Evolutionary conservation across 208 protist species (phyloP).

Genomic region (Trypanosoma mega): DNA sequence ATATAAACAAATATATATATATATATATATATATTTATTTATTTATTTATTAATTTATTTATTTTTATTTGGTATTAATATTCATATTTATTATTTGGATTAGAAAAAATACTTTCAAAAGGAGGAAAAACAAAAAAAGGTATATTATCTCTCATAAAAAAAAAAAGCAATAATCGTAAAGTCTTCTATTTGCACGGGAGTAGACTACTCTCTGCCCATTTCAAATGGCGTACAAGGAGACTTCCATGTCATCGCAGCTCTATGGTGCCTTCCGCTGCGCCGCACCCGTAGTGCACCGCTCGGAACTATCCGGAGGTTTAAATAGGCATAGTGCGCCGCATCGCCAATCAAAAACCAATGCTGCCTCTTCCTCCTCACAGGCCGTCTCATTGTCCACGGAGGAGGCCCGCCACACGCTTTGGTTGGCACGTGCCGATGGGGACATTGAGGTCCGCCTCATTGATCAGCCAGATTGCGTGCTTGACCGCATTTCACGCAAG

Average conservation of each 20-base stretch:
- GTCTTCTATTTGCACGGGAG: not conserved
- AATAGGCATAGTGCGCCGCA: not conserved
- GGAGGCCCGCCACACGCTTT: constrained; percentile 42
- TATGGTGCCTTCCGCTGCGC: constrained; percentile 39
- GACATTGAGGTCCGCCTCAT: constrained; percentile 61
- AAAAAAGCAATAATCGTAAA: not conserved
- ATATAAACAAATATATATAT: constrained; percentile 11
- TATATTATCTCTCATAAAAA: no score
- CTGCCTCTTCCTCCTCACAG: not conserved
- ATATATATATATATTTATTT: constrained; percentile 15
- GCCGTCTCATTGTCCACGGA: no score
- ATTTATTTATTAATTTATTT: constrained; percentile 8
- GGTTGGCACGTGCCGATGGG: constrained; percentile 55
- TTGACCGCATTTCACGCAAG: constrained; percentile 30
- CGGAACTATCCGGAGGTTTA: constrained; percentile 9
- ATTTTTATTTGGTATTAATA: constrained; percentile 5
- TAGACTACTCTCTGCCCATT: not conserved
- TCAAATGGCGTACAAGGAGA: constrained; percentile 20
- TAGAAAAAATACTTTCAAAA: constrained; percentile 1
- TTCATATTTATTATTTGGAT: constrained; percentile 9
- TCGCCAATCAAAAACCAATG: not conserved
- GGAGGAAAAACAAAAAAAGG: not conserved
- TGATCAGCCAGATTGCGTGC: constrained; percentile 35
- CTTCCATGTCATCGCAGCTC: constrained; percentile 21
- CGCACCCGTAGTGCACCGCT: constrained; percentile 36